Percentiles rank a stretch among this genome's conserved stretches.
Conservation (phyloP, 2,329 filamentous ascomycete genomes). For the Elsinoe batatas region DNA sequence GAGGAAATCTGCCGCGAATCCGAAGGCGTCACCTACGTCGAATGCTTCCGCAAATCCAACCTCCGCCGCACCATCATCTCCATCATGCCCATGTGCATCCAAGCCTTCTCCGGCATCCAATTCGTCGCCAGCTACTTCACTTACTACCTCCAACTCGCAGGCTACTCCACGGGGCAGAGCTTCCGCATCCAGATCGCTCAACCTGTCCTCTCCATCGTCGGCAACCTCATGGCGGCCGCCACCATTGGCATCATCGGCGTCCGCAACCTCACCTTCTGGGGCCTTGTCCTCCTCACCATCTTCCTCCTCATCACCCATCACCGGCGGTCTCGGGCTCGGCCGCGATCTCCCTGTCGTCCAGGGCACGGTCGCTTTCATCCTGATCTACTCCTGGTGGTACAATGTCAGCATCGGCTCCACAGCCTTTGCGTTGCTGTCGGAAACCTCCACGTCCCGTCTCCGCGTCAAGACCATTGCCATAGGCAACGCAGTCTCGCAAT, state of each 20-base stretch:
- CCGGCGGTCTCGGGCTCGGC: background rate
- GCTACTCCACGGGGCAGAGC: too few relatives aligned
- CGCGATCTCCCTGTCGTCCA: background rate
- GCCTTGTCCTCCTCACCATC: too few relatives aligned
- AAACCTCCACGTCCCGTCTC: constrained; percentile 47
- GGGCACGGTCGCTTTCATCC: constrained; percentile 25
- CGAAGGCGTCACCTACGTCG: constrained; percentile 6
- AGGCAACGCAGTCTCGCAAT: constrained; percentile 28
- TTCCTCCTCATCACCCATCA: background rate
- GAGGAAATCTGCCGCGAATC: too few relatives aligned
- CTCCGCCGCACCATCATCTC: constrained; percentile 20
- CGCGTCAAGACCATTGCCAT: constrained; percentile 48
- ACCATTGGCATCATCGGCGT: too few relatives aligned
- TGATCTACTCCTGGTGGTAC: constrained; percentile 33
- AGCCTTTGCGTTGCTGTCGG: constrained; percentile 33
- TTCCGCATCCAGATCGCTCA: too few relatives aligned
- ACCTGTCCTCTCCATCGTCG: too few relatives aligned
- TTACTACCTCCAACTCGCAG: too few relatives aligned
- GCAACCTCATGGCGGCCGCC: too few relatives aligned
- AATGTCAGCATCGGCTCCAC: constrained; percentile 35
- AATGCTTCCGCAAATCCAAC: constrained; percentile 29
- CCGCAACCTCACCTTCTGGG: too few relatives aligned
- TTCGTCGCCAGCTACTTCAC: too few relatives aligned
- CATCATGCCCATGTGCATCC: too few relatives aligned
- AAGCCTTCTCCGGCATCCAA: too few relatives aligned